Evolutionary conservation across 805 yeast genomes (phyloP), one percentile per base, ranked within the genome.

Genomic region (Metschnikowia colocasiae): DNA sequence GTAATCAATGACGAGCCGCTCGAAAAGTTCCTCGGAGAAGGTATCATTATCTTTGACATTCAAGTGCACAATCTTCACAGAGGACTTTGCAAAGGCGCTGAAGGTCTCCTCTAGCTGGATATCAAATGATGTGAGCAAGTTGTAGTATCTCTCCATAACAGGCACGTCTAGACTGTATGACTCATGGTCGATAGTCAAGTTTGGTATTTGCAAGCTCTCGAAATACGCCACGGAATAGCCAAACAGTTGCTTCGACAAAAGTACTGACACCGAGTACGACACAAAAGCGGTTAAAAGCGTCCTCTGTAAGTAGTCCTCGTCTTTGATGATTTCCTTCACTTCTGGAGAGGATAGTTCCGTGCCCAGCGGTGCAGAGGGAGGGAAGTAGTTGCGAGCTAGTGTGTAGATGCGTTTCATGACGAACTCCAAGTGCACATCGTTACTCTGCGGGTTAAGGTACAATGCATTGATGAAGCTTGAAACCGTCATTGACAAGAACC

Each of bases 401-500:
- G 75, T 62, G 62, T 78, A 89, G 33, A 84, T 63, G 55, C 96
- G 76, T 59, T 90, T 83, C 43, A 67, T 51, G 19, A 69, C 43
- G 75, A 64, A 67, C 32, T 80, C 69, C 3, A 71, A 61, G 16
- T 64, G 65, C 5, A 66, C 59, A n/a, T 49, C 37, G 40, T 55
- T 47, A 19, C 36, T 46, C 6, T 47, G 50, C 4, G 54, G 56
- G 36, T 52, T 80, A 7, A 61, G 52, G 29, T 74, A 69, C 13
- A 80, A 61, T 29, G 80, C 74, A 41, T 80, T 80, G 44, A 84
- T 65, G 31, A 83, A 62, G 0, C 89, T 73, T 1, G 85, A 61
- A 0, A 82, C 76, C 0, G 83, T 80, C 78, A 87, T 84, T 1
- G 85, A 75, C 40, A 91, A 67, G 59, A 87, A 90, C 51, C 85